phyloP scores from a whole-genome alignment of 495 filamentous ascomycete species.

The Xanthoparmelia taractica region DNA sequence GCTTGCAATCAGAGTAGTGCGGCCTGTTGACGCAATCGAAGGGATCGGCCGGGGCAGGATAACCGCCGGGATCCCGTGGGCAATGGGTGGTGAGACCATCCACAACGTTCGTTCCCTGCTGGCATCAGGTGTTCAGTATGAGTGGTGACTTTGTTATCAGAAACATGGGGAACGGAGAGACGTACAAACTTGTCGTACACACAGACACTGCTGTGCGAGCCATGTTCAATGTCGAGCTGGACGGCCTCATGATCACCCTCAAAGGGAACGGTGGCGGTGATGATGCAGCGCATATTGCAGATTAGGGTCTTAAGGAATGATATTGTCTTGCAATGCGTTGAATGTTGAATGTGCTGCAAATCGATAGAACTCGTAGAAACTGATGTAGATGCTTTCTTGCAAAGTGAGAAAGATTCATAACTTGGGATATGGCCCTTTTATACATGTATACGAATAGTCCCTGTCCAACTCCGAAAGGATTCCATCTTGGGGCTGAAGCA shows the following conservation, averaged over 20 bases:
- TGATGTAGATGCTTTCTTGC: not conserved
- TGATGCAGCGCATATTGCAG: not conserved
- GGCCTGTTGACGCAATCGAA: constrained; percentile 2
- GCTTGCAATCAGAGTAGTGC: not conserved
- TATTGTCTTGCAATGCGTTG: not conserved
- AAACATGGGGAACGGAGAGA: not conserved
- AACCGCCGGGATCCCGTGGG: not conserved
- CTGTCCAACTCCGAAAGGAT: not conserved
- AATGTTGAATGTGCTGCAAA: not conserved
- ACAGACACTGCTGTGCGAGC: not conserved
- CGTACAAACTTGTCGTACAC: not conserved
- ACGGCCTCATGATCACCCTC: not conserved
- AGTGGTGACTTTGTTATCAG: not conserved
- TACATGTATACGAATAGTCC: not conserved
- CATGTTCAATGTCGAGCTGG: not conserved
- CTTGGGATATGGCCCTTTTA: not conserved
- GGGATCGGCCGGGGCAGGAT: not conserved
- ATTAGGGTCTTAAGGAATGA: not conserved
- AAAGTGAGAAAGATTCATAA: not conserved
- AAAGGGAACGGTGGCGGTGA: not conserved
- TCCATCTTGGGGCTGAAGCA: not conserved
- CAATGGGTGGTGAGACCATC: too few relatives aligned
- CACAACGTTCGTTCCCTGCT: not conserved
- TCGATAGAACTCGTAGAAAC: not conserved
- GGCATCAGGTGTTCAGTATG: not conserved